Evolutionary conservation across 495 filamentous ascomycete genomes (phyloP).

Genomic region (Amphirosellinia nigrospora): DNA sequence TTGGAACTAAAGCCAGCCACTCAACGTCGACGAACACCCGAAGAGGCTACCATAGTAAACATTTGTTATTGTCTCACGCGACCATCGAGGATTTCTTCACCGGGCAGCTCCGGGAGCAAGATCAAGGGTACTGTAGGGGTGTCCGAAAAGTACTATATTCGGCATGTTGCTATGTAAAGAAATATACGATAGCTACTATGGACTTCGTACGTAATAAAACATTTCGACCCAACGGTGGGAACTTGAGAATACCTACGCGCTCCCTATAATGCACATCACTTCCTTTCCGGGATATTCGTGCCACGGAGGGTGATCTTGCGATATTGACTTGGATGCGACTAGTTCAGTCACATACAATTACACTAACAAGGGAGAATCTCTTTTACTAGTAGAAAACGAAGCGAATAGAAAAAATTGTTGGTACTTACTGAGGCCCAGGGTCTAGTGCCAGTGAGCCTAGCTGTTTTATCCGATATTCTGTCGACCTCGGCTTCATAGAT

Average conservation of each 20-base stretch:
- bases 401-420: too few species aligned
- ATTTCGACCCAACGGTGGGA: constrained; percentile 1
- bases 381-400: too few species aligned
- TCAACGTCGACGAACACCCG: neutral
- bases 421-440: too few species aligned
- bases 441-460: neutral
- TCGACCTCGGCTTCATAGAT: neutral
- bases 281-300: neutral
- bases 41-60: constrained; percentile 1
- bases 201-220: too few species aligned
- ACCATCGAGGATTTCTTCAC: neutral
- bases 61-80: constrained; percentile 11
- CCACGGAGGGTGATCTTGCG: neutral
- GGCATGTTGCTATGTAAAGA: neutral
- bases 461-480: neutral
- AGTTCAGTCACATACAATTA: neutral
- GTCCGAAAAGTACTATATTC: neutral
- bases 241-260: neutral
- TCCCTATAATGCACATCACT: neutral
- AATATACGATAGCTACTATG: neutral
- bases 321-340: neutral
- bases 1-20: constrained; percentile 2
- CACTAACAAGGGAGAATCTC: neutral
- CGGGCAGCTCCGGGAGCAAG: neutral
- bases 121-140: neutral